Conservation (phyloP, 805 yeast species). For the Kuraishia molischiana region DNA sequence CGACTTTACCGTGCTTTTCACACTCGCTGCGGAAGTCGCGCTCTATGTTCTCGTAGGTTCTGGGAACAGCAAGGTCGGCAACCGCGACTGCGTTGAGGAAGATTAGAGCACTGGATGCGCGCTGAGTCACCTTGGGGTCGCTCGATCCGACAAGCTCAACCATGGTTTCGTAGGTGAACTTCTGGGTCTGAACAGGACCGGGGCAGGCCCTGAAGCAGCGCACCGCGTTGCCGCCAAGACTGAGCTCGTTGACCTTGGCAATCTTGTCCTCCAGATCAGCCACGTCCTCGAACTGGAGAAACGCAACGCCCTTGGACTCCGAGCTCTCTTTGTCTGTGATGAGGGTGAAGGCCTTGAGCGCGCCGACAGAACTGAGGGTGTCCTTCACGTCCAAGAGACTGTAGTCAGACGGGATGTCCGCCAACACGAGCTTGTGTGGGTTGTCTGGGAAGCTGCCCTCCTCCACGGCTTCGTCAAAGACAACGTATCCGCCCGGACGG, state of each 20-base stretch:
- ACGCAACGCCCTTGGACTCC: slow-evolving; percentile 48
- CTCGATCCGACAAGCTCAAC: neutral
- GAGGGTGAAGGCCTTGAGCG: slow-evolving; percentile 28
- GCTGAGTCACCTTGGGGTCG: slow-evolving; percentile 7
- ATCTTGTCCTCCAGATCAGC: slow-evolving; percentile 15
- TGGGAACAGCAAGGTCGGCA: slow-evolving; percentile 48
- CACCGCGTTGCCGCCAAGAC: slow-evolving; percentile 25
- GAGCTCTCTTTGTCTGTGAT: slow-evolving; percentile 37
- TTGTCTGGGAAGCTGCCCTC: slow-evolving; percentile 20
- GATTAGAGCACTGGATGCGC: slow-evolving; percentile 41
- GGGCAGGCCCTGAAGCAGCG: slow-evolving; percentile 27
- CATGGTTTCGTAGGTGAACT: slow-evolving; percentile 23
- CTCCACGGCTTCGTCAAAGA: slow-evolving; percentile 15
- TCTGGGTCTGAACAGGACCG: slow-evolving; percentile 15
- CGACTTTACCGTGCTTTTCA: slow-evolving; percentile 39
- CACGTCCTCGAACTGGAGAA: slow-evolving; percentile 31
- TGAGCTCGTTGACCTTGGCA: slow-evolving; percentile 22
- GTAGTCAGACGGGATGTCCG: slow-evolving; percentile 31
- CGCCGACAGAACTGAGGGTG: slow-evolving; percentile 29
- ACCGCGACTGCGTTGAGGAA: slow-evolving; percentile 58
- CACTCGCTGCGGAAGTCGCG: slow-evolving; percentile 44
- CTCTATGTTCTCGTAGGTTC: slow-evolving; percentile 35
- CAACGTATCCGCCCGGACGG: slow-evolving; percentile 38
- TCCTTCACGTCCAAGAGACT: slow-evolving; percentile 33
- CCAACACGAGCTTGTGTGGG: slow-evolving; percentile 34